A percentile compares a stretch with the other conserved stretches of the same genome.
These are phyloP conservation scores for Craterostigma plantagineum DNA, from an alignment of 257 asterid species.

Conservation along the genomic window DNA sequence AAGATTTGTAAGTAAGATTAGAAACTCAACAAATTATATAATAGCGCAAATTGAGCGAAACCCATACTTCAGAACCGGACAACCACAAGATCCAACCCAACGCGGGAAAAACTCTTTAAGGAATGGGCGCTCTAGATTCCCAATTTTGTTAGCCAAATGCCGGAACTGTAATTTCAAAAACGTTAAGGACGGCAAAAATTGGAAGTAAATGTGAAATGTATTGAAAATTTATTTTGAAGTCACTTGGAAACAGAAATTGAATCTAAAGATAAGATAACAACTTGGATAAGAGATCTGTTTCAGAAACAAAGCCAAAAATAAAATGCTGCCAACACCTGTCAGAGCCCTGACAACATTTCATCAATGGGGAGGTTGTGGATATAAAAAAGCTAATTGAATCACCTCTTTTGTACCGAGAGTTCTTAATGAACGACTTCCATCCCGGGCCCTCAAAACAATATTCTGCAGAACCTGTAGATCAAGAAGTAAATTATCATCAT, in stretches of 20 bases:
- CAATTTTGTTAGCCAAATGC: constrained; percentile 88
- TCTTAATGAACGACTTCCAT: constrained; percentile 48
- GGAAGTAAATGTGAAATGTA: not conserved
- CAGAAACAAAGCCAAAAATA: not conserved
- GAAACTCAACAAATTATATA: constrained; percentile 13
- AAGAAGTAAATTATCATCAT: constrained; percentile 10
- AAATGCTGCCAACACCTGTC: constrained; percentile 5
- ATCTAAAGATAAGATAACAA: no score
- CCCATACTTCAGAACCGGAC: constrained; percentile 86
- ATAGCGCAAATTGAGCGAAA: constrained; percentile 14
- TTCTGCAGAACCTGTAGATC: constrained; percentile 69
- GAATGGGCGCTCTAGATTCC: constrained; percentile 98
- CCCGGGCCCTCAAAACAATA: constrained; percentile 54
- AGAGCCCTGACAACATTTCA: constrained; percentile 3
- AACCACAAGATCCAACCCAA: constrained; percentile 97
- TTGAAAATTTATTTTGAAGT: no score
- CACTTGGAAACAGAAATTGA: no score
- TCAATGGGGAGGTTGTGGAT: constrained; percentile 5
- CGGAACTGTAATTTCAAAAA: constrained; percentile 44
- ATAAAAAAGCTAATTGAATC: constrained; percentile 2
- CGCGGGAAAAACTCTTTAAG: constrained; percentile 98
- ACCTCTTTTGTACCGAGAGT: constrained; percentile 97
- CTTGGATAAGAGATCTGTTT: not conserved
- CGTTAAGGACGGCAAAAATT: not conserved
- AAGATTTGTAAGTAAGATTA: constrained; percentile 15